phyloP scores from a whole-genome alignment of 257 asterid genomes.

The Coffea eugenioides region DNA sequence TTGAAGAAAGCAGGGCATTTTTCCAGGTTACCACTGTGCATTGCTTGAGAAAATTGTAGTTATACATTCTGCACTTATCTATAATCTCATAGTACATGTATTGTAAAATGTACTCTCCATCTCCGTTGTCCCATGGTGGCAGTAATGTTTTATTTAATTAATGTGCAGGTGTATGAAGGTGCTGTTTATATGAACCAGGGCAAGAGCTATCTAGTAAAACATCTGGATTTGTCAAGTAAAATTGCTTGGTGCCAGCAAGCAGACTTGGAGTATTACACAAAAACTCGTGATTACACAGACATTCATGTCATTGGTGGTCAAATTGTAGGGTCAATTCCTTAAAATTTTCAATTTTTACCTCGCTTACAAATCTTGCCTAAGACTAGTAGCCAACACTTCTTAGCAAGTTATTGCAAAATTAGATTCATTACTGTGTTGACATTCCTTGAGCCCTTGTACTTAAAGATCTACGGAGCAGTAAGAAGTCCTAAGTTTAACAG shows the following conservation, averaged over 20 bases:
- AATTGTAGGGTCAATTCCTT: constrained; percentile 48
- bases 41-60: background rate
- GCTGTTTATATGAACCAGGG: constrained; percentile 98
- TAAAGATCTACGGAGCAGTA: too few relatives aligned
- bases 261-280: constrained; percentile 81
- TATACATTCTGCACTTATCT: background rate
- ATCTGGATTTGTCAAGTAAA: constrained; percentile 73
- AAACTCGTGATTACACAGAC: constrained; percentile 86
- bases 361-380: background rate
- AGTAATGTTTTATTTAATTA: background rate
- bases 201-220: constrained; percentile 75
- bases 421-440: background rate
- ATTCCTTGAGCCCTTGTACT: background rate
- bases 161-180: constrained; percentile 88
- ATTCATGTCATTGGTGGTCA: constrained; percentile 71
- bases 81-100: background rate
- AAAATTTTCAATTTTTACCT: background rate
- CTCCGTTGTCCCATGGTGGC: too few relatives aligned
- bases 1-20: constrained; percentile 95
- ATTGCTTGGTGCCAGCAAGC: constrained; percentile 93
- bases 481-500: background rate
- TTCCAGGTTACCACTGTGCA: constrained; percentile 62
- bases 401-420: background rate
- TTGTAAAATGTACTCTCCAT: background rate
- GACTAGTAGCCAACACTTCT: background rate